Percentiles rank a stretch among this genome's conserved stretches.
Evolutionary conservation across 441 rosid genomes (phyloP).

Genomic region (Arabidopsis lyrata): DNA sequence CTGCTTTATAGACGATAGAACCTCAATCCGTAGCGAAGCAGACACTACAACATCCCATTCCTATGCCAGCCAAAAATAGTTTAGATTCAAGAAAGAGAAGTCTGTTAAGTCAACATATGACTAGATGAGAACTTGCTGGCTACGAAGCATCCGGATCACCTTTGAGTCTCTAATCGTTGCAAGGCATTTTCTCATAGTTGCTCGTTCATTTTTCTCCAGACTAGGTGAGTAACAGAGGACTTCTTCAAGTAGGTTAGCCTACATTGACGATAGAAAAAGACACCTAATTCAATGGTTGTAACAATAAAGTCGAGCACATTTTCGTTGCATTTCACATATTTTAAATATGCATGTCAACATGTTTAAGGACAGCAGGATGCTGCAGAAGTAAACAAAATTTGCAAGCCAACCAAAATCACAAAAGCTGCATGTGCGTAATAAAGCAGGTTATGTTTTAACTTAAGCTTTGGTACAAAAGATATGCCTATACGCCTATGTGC

Average conservation of each 20-base stretch:
- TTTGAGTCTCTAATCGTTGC: slow-evolving; percentile 79
- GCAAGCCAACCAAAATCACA: slow-evolving; percentile 10
- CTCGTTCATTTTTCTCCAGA: slow-evolving; percentile 58
- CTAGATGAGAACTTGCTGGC: slow-evolving; percentile 18
- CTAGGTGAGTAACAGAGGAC: slow-evolving; percentile 61
- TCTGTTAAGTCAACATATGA: slow-evolving; percentile 36
- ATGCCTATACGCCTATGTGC: slow-evolving; percentile 15
- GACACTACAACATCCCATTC: slow-evolving; percentile 83
- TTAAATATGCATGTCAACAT: slow-evolving; percentile 17
- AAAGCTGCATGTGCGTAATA: slow-evolving; percentile 23
- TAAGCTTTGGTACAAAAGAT: slow-evolving; percentile 13
- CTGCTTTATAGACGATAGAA: slow-evolving; percentile 75
- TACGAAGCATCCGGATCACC: slow-evolving; percentile 53
- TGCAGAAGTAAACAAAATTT: slow-evolving; percentile 8
- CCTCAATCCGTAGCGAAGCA: slow-evolving; percentile 78
- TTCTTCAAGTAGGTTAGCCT: slow-evolving; percentile 94
- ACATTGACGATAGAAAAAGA: slow-evolving; percentile 41
- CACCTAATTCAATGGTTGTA: slow-evolving; percentile 23
- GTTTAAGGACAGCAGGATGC: slow-evolving; percentile 15
- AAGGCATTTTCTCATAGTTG: slow-evolving; percentile 64
- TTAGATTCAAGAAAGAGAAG: slow-evolving; percentile 37
- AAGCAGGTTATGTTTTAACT: slow-evolving; percentile 1
- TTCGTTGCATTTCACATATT: slow-evolving; percentile 18
- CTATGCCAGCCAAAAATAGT: slow-evolving; percentile 54
- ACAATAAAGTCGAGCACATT: slow-evolving; percentile 2